Percentiles rank a stretch among this genome's conserved stretches.
Evolutionary conservation across 805 yeast genomes (phyloP).

Genomic region (Candida pseudoglaebosa): DNA sequence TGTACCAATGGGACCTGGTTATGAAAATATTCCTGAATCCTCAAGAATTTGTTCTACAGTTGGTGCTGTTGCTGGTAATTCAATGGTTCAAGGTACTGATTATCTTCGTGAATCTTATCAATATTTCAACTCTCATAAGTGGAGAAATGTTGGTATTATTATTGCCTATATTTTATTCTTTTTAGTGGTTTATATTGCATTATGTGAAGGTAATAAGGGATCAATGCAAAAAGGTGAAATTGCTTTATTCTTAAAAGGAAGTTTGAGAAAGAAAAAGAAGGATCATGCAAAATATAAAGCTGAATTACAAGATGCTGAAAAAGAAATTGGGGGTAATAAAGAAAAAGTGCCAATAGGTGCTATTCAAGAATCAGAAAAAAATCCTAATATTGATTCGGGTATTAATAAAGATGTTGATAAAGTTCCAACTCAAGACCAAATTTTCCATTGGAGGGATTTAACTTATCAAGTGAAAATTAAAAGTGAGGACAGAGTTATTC

Average conservation of each 20-base stretch:
- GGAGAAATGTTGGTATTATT: conserved; percentile 78
- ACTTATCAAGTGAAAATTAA: conserved; percentile 35
- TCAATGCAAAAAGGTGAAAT: conserved; percentile 44
- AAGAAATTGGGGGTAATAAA: conserved; percentile 9
- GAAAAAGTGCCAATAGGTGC: conserved; percentile 29
- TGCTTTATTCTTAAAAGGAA: conserved; percentile 23
- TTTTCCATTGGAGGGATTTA: conserved; percentile 38
- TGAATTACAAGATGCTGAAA: conserved; percentile 18
- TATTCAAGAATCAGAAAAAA: conserved; percentile 22
- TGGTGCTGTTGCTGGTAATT: conserved; percentile 56
- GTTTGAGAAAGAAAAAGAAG: conserved; percentile 29
- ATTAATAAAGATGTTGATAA: conserved; percentile 8
- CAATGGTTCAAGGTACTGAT: conserved; percentile 53
- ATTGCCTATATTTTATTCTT: conserved; percentile 49
- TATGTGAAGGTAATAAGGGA: conserved; percentile 38
- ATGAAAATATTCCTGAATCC: conserved; percentile 31
- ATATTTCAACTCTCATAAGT: conserved; percentile 56
- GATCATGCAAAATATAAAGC: conserved; percentile 11
- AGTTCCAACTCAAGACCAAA: conserved; percentile 13
- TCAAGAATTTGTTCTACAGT: conserved; percentile 54
- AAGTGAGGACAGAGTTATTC: conserved; percentile 33
- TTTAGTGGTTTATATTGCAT: conserved; percentile 28
- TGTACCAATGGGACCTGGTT: conserved; percentile 60
- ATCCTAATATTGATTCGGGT: conserved; percentile 2
- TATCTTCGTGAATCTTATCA: conserved; percentile 47